These are phyloP conservation scores for Helianthus annuus DNA, from an alignment of 129 eudicot species.

Conservation along the genomic window DNA sequence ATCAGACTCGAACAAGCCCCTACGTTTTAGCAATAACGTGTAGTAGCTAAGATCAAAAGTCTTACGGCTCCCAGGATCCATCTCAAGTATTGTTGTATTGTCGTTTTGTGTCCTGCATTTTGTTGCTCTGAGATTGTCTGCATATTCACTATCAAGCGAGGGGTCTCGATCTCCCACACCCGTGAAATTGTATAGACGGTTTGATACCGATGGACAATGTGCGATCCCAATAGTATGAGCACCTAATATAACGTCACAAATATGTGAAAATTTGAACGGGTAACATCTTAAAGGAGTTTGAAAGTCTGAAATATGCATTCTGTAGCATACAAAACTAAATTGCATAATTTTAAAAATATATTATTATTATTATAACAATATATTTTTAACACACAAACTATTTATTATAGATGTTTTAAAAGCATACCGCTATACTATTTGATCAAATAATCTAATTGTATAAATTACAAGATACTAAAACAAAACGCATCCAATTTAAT, in stretches of 20 bases:
- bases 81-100: constrained; percentile 60
- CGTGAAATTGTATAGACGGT: constrained; percentile 79
- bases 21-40: constrained; percentile 57
- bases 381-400: too few relatives aligned
- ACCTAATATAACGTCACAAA: constrained; percentile 37
- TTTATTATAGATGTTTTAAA: too few relatives aligned
- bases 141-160: constrained; percentile 74
- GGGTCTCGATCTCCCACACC: constrained; percentile 76
- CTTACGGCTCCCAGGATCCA: constrained; percentile 92
- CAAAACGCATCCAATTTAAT: too few relatives aligned
- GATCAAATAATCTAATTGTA: too few relatives aligned
- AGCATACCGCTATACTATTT: too few relatives aligned
- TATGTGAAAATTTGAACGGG: not conserved
- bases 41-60: constrained; percentile 90
- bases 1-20: constrained; percentile 76
- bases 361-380: too few relatives aligned
- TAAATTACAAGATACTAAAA: too few relatives aligned
- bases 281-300: too few relatives aligned
- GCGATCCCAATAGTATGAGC: constrained; percentile 87
- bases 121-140: constrained; percentile 49
- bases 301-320: too few relatives aligned
- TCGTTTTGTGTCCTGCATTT: constrained; percentile 58
- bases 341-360: too few relatives aligned
- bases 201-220: constrained; percentile 61
- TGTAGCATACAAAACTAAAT: too few relatives aligned